These are phyloP conservation scores for Eragrostis tef DNA, from an alignment of 202 grass and related monocot species.

Conservation along the genomic window DNA sequence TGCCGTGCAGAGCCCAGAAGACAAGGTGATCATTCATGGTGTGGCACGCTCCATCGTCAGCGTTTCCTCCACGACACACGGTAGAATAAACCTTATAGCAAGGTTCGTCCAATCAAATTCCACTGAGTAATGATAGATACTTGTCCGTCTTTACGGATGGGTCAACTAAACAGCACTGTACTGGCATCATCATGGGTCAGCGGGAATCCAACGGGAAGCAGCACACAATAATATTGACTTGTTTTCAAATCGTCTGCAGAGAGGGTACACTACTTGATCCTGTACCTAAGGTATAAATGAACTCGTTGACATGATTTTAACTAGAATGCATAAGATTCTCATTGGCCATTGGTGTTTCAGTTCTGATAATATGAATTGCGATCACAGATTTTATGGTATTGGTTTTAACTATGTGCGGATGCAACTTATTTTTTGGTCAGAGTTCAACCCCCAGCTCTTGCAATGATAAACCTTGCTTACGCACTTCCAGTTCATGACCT, in stretches of 20 bases:
- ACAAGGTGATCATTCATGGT: neutral
- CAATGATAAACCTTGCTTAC: neutral
- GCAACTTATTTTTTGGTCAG: neutral
- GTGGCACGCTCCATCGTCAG: slow-evolving; percentile 1
- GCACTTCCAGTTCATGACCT: neutral
- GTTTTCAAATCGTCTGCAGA: neutral
- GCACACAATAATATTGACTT: neutral
- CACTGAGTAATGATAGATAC: neutral
- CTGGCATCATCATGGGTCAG: neutral
- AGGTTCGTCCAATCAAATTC: neutral
- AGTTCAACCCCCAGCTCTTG: neutral
- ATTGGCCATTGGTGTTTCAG: neutral
- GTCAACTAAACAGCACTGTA: neutral
- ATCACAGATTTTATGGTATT: neutral
- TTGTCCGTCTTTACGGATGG: neutral
- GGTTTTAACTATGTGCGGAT: neutral
- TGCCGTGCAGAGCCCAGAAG: neutral
- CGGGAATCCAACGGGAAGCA: neutral
- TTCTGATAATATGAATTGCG: neutral
- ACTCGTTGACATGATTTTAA: no score
- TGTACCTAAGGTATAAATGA: neutral
- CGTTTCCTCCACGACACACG: neutral
- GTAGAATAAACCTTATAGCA: neutral
- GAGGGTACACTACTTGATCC: neutral
- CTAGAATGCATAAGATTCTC: neutral